A percentile compares a stretch with the other conserved stretches of the same genome.
phyloP scores from a whole-genome alignment of 306 rosid genomes.

The Castanea mollissima region DNA sequence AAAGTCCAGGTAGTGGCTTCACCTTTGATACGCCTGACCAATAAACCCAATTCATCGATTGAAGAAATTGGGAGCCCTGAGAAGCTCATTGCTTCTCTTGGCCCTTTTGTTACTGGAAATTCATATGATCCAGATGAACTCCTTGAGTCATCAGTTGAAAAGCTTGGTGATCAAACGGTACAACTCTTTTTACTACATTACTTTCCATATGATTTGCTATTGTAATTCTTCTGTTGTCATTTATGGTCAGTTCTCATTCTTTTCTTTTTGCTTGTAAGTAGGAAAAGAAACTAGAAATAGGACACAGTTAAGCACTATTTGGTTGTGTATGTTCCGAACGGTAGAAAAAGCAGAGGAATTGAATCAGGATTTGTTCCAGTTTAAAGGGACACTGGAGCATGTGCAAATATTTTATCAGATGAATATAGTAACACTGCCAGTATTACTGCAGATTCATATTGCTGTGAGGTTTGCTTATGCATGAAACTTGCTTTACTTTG shows the following conservation, averaged over 20 bases:
- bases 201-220: neutral
- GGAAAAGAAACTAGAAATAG: neutral
- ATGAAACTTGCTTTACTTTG: neutral
- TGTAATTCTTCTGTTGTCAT: neutral
- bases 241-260: neutral
- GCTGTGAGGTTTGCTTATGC: neutral
- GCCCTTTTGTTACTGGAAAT: constrained; percentile 91
- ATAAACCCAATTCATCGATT: constrained; percentile 85
- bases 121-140: constrained; percentile 87
- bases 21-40: constrained; percentile 86
- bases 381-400: neutral
- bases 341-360: neutral
- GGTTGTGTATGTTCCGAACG: neutral
- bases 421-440: neutral
- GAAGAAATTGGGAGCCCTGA: constrained; percentile 94
- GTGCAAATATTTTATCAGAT: neutral
- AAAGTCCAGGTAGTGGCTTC: constrained; percentile 91
- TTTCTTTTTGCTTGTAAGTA: neutral
- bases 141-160: constrained; percentile 73
- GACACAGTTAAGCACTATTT: neutral
- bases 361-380: neutral
- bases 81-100: constrained; percentile 90
- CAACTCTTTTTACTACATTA: neutral
- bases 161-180: constrained; percentile 83
- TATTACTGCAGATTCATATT: neutral